Evolutionary conservation across 495 filamentous ascomycete species (phyloP).

Genomic region (Aspergillus mulundensis): DNA sequence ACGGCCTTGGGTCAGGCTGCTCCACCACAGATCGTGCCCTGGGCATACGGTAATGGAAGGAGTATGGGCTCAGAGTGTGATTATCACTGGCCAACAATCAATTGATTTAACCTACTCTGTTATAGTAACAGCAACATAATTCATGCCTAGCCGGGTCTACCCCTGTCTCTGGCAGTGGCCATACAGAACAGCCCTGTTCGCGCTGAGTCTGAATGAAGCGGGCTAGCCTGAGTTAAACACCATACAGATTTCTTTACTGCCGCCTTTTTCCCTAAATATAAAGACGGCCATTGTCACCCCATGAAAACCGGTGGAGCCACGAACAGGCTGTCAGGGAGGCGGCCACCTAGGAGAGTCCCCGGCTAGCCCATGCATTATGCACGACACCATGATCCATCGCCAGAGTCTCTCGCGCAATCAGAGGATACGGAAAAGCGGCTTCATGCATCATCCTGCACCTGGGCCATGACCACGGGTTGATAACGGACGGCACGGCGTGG

Average conservation of each 20-base stretch:
- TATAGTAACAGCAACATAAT: too few species aligned
- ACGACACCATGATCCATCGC: constrained; percentile 6
- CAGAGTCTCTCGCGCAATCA: constrained; percentile 7
- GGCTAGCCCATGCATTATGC: constrained; percentile 15
- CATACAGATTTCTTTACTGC: background rate
- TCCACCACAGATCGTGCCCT: background rate
- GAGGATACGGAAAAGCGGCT: constrained; percentile 12
- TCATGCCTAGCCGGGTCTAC: background rate
- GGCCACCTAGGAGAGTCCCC: background rate
- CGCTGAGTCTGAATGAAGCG: background rate
- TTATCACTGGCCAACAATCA: background rate
- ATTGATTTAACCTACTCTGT: background rate
- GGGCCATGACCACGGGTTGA: background rate
- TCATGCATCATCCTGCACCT: constrained; percentile 17
- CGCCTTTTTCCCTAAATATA: background rate
- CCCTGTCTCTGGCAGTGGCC: background rate
- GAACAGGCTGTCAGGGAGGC: background rate
- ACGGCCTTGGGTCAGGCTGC: background rate
- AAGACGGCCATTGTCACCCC: background rate
- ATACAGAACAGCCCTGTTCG: background rate
- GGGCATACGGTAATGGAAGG: background rate
- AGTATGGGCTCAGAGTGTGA: background rate
- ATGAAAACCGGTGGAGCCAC: constrained; percentile 6
- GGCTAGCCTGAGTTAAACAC: background rate
- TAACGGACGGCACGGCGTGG: background rate